Base-by-base conservation (phyloP, 78 protist species). In the Paulinella micropora region DNA sequence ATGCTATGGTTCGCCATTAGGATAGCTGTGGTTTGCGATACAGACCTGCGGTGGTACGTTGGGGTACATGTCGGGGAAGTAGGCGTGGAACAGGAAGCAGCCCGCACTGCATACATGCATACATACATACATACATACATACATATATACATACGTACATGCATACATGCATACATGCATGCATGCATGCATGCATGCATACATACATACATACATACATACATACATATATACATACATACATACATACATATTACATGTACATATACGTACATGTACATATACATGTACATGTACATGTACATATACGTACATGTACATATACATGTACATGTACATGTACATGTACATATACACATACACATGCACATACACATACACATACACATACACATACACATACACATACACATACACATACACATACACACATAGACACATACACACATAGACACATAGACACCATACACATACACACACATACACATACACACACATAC, bases 51-150 rank as follows among this genome's bases (percentile, higher is more conserved):
- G 88, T 15, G 88, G 39, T 15, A 86, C 69, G 88, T 38, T 40
- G 37, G 88, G 88, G 69, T 86, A 86, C 69, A 34, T 15, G 69
- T 15, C 41, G 9, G 88, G 88, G 15, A 86, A 86, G 88, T 86
- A 86, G 35, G 34, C 88, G 69, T 86, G 41, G 84, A 86, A 86
- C 35, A 86, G 41, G 41, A 86, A 86, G 73, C n/a, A n/a, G n/a
- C n/a, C n/a, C n/a, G n/a, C n/a, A n/a, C n/a, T 81, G 34, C 28
- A 81, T 28, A 81, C 28, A 81, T 81, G 28, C 28, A 81, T 15
- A 81, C 34, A 15, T 81, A 81, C 34, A 81, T 81, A 81, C 34
- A 81, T 28, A 15, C 28, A 81, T 15, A 31, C 9, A 29, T 34
- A 32, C 37, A 81, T 81, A 81, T 29, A 23, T 15, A 64, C 23